Evolutionary conservation across 2,329 filamentous ascomycete genomes (phyloP).

Genomic region (Cladophialophora carrionii): DNA sequence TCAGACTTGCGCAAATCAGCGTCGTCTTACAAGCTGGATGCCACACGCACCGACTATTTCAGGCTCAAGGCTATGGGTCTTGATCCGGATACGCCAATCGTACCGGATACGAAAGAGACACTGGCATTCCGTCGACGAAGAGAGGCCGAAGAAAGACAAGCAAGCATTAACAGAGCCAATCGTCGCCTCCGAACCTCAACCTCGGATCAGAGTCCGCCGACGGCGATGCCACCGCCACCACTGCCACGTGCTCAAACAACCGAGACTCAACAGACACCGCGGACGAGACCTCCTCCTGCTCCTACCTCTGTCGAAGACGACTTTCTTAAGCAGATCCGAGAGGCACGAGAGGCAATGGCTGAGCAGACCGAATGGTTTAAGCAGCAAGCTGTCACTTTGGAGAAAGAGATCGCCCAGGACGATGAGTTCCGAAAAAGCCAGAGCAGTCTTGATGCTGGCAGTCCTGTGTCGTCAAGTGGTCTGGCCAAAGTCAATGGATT

Average conservation of each 20-base stretch:
- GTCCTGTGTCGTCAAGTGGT: constrained; percentile 25
- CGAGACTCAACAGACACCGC: constrained; percentile 6
- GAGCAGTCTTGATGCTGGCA: constrained; percentile 28
- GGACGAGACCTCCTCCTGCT: background rate
- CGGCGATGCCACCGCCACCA: constrained; percentile 7
- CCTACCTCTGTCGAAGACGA: constrained; percentile 34
- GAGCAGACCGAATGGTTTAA: constrained; percentile 40
- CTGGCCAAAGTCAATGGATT: constrained; percentile 45
- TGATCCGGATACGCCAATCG: constrained; percentile 43
- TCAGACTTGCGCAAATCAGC: constrained; percentile 34
- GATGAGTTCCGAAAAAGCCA: constrained; percentile 41
- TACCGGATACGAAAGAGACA: constrained; percentile 36
- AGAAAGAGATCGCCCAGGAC: constrained; percentile 34
- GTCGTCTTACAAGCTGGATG: constrained; percentile 43
- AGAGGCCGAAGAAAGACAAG: constrained; percentile 34
- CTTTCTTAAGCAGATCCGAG: constrained; percentile 39
- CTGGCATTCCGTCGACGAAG: constrained; percentile 26
- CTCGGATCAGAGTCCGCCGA: constrained; percentile 13
- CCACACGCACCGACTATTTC: constrained; percentile 57
- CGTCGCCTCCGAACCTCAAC: constrained; percentile 11
- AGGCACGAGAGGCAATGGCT: constrained; percentile 39
- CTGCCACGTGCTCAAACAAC: background rate
- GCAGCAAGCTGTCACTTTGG: constrained; percentile 32
- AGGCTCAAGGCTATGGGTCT: constrained; percentile 55
- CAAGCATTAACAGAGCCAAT: constrained; percentile 21